Conservation (phyloP, 176 grass and related monocot genomes). For the Tuctoria greenei region DNA sequence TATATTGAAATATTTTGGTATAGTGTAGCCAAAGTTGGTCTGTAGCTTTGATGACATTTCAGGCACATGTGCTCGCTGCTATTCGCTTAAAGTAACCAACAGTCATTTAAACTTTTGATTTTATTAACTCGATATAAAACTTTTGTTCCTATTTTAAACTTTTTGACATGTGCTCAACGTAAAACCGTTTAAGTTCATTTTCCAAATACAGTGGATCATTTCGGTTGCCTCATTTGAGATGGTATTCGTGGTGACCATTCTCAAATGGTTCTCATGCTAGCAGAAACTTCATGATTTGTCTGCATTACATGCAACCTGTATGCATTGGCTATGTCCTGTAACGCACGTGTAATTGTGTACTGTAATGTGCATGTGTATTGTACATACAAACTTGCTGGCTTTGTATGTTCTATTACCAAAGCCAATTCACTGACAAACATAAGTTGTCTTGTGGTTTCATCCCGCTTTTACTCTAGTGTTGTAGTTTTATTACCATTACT, state of each 20-base stretch:
- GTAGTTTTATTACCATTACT: no score
- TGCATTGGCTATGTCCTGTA: neutral
- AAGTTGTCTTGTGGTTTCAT: neutral
- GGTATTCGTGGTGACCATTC: neutral
- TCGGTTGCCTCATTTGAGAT: neutral
- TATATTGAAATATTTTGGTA: neutral
- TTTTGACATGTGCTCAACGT: neutral
- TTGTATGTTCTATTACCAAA: neutral
- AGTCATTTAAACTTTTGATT: neutral
- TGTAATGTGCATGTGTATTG: no score
- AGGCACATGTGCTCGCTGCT: neutral
- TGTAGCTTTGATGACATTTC: neutral
- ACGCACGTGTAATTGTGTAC: neutral
- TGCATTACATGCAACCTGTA: neutral
- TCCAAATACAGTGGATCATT: neutral
- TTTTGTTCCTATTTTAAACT: neutral
- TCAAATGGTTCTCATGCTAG: slow-evolving; percentile 4
- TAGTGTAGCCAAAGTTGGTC: neutral
- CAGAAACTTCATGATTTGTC: neutral
- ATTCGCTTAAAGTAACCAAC: neutral
- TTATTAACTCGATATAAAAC: neutral
- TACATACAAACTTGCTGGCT: neutral
- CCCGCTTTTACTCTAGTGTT: no score
- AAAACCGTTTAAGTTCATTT: neutral
- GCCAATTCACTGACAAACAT: neutral